Base-by-base conservation (phyloP, 805 yeast species). In the Zygoascus bituminiphila region DNA sequence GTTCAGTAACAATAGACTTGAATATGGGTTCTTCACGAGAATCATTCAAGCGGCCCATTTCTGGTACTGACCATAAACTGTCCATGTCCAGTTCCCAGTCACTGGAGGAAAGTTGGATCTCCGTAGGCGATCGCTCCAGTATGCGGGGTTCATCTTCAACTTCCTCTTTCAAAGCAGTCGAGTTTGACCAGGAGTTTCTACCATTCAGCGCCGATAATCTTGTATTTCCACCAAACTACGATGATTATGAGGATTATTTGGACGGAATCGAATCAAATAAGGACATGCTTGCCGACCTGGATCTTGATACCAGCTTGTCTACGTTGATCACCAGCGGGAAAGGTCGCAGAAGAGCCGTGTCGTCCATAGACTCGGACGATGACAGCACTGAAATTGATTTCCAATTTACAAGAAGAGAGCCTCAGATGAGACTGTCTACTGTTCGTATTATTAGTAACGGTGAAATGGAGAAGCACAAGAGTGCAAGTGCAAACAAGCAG, bases 251-350 rank as follows among this genome's bases (percentile, higher is more conserved):
- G 17, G 39, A 36, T n/a, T 4, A 36, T 9, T 36, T 20, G 20
- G 39, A 36, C 39, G 20, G 39, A 36, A 9, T 19, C 17, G 39
- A 4, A 14, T 17, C 39, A 21, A 19, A 33, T 2, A 39, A 46
- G 23, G 36, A 26, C 20, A 17, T 12, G 20, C 25, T 39, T 21
- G 51, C 50, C 3, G 54, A 51, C 26, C 12, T 46, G 22, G 54
- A 51, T 26, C 40, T 51, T 15, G 49, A 47, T 4, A 47, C 54
- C 25, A 45, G 50, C 6, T 46, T 51, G 17, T 49, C 53, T 4
- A 49, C 54, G 9, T 20, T 29, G 29, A 26, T 20, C 42, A 7
- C 37, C 21, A 10, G 42, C 44, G 31, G 26, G 20, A 24, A 42
- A 24, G 31, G 36, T 20, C 21, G 35, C 33, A 19, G 35, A 26